Evolutionary conservation across 208 protist genomes (phyloP), one percentile per base, ranked within the genome.

Genomic region (Acanthamoeba sp.): DNA sequence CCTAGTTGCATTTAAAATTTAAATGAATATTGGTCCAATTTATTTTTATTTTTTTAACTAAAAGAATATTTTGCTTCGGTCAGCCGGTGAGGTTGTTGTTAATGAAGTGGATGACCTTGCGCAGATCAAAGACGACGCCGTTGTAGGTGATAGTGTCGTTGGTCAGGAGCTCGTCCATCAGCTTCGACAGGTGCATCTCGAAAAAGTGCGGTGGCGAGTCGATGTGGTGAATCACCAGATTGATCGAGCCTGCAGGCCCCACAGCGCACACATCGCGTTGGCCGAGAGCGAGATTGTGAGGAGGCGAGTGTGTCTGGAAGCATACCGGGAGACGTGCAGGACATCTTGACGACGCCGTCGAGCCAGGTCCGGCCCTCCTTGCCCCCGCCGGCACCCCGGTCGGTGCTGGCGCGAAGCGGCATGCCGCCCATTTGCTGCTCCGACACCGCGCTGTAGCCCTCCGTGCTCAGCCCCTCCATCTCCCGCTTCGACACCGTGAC

Each of bases 51-150:
- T 59, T 59, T 10, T 59, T 2, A 1, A 10, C 7, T 69, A 32
- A 18, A 62, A 62, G 12, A 50, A 50, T 50, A 50, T 12, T 50
- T 50, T 50, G 9, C 12, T 50, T 4, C 12, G 45, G 1, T 48
- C 32, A 91, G 34, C 84, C 84, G 6, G 84, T 91, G 36, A 91
- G 84, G 32, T 91, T 91, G 42, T 91, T 64, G 84, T 91, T 91
- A 55, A 91, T 91, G 38, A 91, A 91, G 84, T 91, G 84, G 34
- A 91, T 91, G 52, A 91, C 84, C 84, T 91, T 91, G 84, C 84
- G 84, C 7, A 91, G 84, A 32, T 91, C 84, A 27, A 91, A 91
- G 40, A 91, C 57, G 48, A 91, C 84, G 48, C 84, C 84, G 59
- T 71, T 91, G 59, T 91, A 91, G 32, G 55, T 73, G 48, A 91